These are phyloP conservation scores for Pharnaceum exiguum DNA, from an alignment of 148 eudicot genomes.

Conservation along the genomic window DNA sequence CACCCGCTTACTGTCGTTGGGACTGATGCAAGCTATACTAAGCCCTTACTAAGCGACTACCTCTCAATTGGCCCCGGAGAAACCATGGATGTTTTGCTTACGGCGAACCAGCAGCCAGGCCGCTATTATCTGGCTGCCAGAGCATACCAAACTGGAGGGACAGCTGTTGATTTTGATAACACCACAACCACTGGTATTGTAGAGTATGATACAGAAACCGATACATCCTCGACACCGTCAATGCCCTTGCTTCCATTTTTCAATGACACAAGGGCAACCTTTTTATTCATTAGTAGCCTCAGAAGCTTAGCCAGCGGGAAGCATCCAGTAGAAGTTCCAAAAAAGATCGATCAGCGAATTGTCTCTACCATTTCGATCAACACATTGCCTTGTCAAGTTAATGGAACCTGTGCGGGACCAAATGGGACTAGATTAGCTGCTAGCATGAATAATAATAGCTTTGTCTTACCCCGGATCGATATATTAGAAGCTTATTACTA, in stretches of 20 bases:
- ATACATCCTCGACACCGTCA: not conserved
- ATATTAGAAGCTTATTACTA: slow-evolving; percentile 31
- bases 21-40: slow-evolving; percentile 26
- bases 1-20: slow-evolving; percentile 31
- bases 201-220: slow-evolving; percentile 3
- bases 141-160: slow-evolving; percentile 17
- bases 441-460: slow-evolving; percentile 31
- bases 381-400: slow-evolving; percentile 14
- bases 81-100: slow-evolving; percentile 28
- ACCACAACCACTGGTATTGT: slow-evolving; percentile 33
- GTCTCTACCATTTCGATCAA: slow-evolving; percentile 24
- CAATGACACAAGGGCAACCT: slow-evolving; percentile 30
- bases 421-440: slow-evolving; percentile 24
- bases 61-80: slow-evolving; percentile 27
- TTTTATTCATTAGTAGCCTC: slow-evolving; percentile 22
- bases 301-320: slow-evolving; percentile 24
- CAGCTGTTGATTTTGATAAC: slow-evolving; percentile 12
- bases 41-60: slow-evolving; percentile 20
- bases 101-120: slow-evolving; percentile 20
- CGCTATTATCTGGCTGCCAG: slow-evolving; percentile 33
- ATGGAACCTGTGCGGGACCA: slow-evolving; percentile 22
- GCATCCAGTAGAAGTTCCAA: slow-evolving; percentile 21
- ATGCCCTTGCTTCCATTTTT: slow-evolving; percentile 22
- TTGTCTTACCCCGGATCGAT: slow-evolving; percentile 20
- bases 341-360: slow-evolving; percentile 1